These are phyloP conservation scores for Malania oleifera DNA, from an alignment of 164 flowering plant genomes.

Conservation along the genomic window DNA sequence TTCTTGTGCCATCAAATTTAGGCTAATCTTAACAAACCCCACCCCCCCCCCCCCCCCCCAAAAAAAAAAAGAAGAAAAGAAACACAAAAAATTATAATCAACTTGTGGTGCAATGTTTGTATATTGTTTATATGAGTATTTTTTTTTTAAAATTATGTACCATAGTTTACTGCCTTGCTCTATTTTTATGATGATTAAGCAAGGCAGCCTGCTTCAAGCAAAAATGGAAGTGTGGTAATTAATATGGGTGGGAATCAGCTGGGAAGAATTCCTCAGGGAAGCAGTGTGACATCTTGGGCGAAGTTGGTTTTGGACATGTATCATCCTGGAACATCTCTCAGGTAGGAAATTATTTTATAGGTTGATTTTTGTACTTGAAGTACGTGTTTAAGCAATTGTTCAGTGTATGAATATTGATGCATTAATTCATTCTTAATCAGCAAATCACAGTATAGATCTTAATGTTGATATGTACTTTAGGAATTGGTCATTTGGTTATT, in stretches of 20 bases:
- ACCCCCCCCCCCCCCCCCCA: not conserved
- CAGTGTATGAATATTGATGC: not conserved
- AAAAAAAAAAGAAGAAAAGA: no score
- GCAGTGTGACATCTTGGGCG: slow-evolving; percentile 51
- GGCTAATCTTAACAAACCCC: not conserved
- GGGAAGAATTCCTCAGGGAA: slow-evolving; percentile 36
- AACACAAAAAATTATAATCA: no score
- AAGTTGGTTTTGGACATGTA: slow-evolving; percentile 80
- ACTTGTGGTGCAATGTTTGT: no score
- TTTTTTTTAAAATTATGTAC: not conserved
- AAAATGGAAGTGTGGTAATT: slow-evolving; percentile 46
- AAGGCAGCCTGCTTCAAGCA: slow-evolving; percentile 88
- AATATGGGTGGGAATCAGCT: slow-evolving; percentile 43
- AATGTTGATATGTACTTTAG: no score
- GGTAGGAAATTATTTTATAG: slow-evolving; percentile 30
- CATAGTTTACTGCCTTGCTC: slow-evolving; percentile 17
- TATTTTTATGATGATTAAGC: slow-evolving; percentile 55
- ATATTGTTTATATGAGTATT: not conserved
- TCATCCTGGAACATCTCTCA: slow-evolving; percentile 67
- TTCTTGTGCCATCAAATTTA: not conserved
- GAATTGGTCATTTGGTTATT: no score
- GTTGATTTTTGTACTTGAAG: not conserved
- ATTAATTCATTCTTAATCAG: not conserved
- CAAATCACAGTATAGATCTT: no score
- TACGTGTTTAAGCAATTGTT: not conserved